Base-by-base conservation (phyloP, 768 basidiomycete species). In the Guyanaporus albipodus region DNA sequence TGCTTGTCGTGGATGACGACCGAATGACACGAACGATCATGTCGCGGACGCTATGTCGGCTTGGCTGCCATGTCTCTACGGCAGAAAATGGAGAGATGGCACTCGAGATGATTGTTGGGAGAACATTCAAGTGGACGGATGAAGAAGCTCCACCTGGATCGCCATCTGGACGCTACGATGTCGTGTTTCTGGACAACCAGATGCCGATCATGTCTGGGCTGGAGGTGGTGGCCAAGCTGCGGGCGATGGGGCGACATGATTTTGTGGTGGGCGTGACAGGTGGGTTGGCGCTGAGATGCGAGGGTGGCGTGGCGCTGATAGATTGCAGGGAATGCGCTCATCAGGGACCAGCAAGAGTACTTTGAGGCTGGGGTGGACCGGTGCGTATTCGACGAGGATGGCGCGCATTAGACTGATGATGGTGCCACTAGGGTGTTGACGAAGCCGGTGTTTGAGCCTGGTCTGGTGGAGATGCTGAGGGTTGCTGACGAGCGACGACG, bases 1-100 rank as follows among this genome's bases (percentile, higher is more conserved):
- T 87, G 37, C 72, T 91, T 17, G 87, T 91, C 4, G 90, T 91
- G 0, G 90, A 91, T 55, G 88, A 93, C 58, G 91, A 94, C 63
- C 66, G 74, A 10, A 64, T 92, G 44, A 92, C 91, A 42, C 77
- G 91, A 41, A 82, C 77, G 41, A 69, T 93, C 49, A 91, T 93
- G 91, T 77, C 74, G 49, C 76, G 89, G 19, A 78, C 90, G 64
- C 71, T 93, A 34, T 77, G 78, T n/a, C 74, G 89, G 28, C 70
- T 92, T 2, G 89, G 91, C 1, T 91, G 89, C 63, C 64, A 65
- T 24, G 89, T 92, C n/a, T 71, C 78, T 12, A 81, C 80, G 15
- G 91, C 91, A 10, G 87, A 92, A 69, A 91, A 94, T 58, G 91
- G 91, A 6, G 78, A 85, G 58, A 63, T 83, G 28, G 89, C 88